Base-by-base conservation (phyloP, 805 yeast genomes). In the Ogataea zsoltii region DNA sequence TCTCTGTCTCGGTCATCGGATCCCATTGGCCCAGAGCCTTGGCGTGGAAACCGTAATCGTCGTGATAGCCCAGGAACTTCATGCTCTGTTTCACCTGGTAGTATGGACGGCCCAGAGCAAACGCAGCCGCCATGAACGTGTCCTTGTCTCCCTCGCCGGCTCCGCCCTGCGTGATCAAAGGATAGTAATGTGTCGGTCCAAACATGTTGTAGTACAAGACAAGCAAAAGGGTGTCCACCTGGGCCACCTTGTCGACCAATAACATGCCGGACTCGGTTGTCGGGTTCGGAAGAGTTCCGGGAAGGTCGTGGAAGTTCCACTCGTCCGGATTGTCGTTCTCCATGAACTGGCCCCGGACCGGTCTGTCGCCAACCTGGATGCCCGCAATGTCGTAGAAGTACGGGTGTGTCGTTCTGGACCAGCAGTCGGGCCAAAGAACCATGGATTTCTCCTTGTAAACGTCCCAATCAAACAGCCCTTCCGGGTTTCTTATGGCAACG, bases 71-170 rank as follows among this genome's bases (percentile, higher is more conserved):
- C 46, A 81, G 55, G 15, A 83, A 84, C 34, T 71, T 65, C 54
- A 81, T 69, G 49, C 68, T 68, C 51, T 71, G 76, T 38, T 75
- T 68, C 7, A 81, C 83, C 61, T 83, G 90, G 45, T 63, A 60
- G 13, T 53, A 52, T 1, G 59, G 57, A 33, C 48, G 37, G 2
- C 43, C 31, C 3, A 59, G 36, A 2, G 63, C 80, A 50, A 70
- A 71, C 0, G 90, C 88, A 2, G 88, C 90, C 9, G 85, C 82
- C 19, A 82, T 74, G 50, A 82, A 84, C 0, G 91, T 83, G 59
- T 85, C 91, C 61, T 85, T 85, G 57, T 85, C 91, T 44, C 91
- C 91, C 67, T 84, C 86, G 30, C 91, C 91, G 2, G 88, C 82
- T 14, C 81, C 72, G 13, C 88, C 88, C 60, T 83, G 91, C 0